phyloP scores from a whole-genome alignment of 768 basidiomycete species.

The Amanita fuliginea region DNA sequence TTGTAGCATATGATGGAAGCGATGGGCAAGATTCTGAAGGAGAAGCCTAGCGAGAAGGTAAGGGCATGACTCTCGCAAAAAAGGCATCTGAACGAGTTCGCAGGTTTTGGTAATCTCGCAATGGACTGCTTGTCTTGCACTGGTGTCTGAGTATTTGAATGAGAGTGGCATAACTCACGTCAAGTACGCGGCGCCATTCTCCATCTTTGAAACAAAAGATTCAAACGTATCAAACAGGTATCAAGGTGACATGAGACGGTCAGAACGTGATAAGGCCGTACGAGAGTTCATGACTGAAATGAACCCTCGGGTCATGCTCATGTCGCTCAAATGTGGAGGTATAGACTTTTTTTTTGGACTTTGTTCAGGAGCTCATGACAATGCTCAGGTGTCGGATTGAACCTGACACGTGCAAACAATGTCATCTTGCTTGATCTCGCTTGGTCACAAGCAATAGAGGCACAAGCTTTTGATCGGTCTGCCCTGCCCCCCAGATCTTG shows the following conservation, averaged over 20 bases:
- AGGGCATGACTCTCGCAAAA: neutral
- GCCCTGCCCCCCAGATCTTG: neutral
- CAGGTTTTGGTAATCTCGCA: constrained; percentile 59
- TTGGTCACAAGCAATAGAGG: constrained; percentile 55
- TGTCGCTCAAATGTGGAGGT: constrained; percentile 58
- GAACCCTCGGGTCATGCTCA: constrained; percentile 47
- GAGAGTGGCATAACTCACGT: constrained; percentile 41
- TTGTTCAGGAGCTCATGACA: neutral
- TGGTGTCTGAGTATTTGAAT: constrained; percentile 53
- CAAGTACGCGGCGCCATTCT: constrained; percentile 25
- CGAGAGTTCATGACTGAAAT: constrained; percentile 50
- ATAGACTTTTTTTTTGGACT: constrained; percentile 1
- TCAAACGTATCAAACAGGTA: constrained; percentile 27
- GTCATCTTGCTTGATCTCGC: constrained; percentile 54
- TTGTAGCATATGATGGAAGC: constrained; percentile 49
- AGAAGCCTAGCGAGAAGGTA: constrained; percentile 51
- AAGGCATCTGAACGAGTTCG: constrained; percentile 28
- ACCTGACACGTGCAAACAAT: constrained; percentile 52
- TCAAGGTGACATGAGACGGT: constrained; percentile 47
- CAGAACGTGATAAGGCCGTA: constrained; percentile 42
- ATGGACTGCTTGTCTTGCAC: constrained; percentile 55
- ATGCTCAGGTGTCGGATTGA: constrained; percentile 34
- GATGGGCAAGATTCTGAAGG: constrained; percentile 30
- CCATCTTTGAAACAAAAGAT: neutral
- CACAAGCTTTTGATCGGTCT: constrained; percentile 40